Conservation (phyloP, 805 yeast genomes). For the Pichia cabralensis region DNA sequence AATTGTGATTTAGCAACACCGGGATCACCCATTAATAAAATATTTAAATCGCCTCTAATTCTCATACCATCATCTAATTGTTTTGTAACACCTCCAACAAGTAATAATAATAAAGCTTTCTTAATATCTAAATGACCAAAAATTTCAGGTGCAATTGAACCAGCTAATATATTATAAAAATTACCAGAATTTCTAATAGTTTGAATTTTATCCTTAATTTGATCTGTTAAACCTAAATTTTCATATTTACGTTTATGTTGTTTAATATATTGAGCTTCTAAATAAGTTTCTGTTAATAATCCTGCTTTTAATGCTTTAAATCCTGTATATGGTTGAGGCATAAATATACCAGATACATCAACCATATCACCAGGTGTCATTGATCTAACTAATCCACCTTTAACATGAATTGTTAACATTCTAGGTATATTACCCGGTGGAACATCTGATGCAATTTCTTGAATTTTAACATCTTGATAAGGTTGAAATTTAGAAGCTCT, state of each 20-base stretch:
- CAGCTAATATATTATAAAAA: conserved; percentile 69
- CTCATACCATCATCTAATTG: conserved; percentile 94
- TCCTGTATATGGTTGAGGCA: conserved; percentile 95
- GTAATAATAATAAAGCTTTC: conserved; percentile 71
- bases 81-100: conserved; percentile 94
- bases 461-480: conserved; percentile 91
- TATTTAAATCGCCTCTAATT: conserved; percentile 93
- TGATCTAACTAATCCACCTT: conserved; percentile 81
- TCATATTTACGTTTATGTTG: conserved; percentile 89
- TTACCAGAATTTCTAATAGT: conserved; percentile 51
- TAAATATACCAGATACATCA: conserved; percentile 82
- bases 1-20: conserved; percentile 99
- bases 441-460: conserved; percentile 91
- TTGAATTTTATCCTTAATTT: conserved; percentile 44
- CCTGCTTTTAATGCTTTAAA: conserved; percentile 91
- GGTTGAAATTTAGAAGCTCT: conserved; percentile 93
- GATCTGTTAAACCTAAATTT: conserved; percentile 45
- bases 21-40: conserved; percentile 97
- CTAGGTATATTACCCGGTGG: conserved; percentile 98
- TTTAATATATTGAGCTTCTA: conserved; percentile 75
- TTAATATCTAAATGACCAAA: conserved; percentile 91
- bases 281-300: conserved; percentile 81
- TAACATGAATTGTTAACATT: conserved; percentile 73
- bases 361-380: conserved; percentile 92
- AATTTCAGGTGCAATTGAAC: conserved; percentile 95